Evolutionary conservation across 2,329 filamentous ascomycete genomes (phyloP).

Genomic region (Ophiocordyceps camponoti-floridani): DNA sequence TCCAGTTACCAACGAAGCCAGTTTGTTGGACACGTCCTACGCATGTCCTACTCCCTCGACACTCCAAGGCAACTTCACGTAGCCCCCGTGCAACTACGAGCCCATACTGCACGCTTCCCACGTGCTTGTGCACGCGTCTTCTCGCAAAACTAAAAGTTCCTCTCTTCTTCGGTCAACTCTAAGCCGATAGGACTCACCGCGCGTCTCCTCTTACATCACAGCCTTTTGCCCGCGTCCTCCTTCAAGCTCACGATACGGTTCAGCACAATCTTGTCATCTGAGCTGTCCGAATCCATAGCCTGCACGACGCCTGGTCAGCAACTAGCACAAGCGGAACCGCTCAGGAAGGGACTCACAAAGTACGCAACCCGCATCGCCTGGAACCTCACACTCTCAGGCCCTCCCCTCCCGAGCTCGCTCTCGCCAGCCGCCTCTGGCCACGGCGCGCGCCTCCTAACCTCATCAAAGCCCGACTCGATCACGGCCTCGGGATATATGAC

Average conservation of each 20-base stretch:
- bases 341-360: conserved; percentile 33
- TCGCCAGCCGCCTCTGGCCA: conserved; percentile 71
- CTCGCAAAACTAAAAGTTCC: no score
- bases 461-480: conserved; percentile 68
- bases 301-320: conserved; percentile 5
- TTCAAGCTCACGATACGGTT: conserved; percentile 88
- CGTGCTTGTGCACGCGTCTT: no score
- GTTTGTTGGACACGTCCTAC: no score
- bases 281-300: conserved; percentile 64
- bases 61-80: no score
- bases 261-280: conserved; percentile 62
- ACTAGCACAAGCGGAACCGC: no score
- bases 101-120: no score
- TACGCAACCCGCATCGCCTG: conserved; percentile 83
- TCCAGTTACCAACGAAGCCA: no score
- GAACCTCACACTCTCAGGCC: conserved; percentile 66
- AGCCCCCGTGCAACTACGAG: no score
- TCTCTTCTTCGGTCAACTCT: no score
- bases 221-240: conserved; percentile 58
- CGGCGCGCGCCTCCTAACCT: conserved; percentile 54
- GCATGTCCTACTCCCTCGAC: no score
- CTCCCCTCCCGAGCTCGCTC: conserved; percentile 38
- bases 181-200: no score
- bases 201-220: background rate
- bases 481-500: conserved; percentile 60